phyloP scores from a whole-genome alignment of 1,284 basidiomycete genomes.

The Puccinia novopanici region DNA sequence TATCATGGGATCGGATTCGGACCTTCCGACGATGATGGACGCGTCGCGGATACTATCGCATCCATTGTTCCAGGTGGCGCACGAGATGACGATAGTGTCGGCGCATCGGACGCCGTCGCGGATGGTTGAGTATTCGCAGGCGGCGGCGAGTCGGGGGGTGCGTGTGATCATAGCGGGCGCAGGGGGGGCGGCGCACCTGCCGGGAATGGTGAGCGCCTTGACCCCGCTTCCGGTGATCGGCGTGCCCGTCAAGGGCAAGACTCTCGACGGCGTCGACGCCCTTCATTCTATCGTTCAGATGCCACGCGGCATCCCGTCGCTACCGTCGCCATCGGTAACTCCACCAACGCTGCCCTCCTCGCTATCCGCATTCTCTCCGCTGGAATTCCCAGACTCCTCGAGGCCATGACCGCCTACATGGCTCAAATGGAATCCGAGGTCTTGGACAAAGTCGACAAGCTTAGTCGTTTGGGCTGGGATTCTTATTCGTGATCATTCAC shows the following conservation, averaged over 20 bases:
- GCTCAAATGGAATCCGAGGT: conserved; percentile 78
- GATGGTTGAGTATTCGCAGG: conserved; percentile 78
- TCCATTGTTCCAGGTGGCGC: conserved; percentile 77
- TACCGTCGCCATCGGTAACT: conserved; percentile 95
- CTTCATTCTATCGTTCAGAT: conserved; percentile 98
- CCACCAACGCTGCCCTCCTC: conserved; percentile 87
- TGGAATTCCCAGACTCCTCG: conserved; percentile 70
- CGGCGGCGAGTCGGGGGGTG: conserved; percentile 73
- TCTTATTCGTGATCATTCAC: conserved; percentile 63
- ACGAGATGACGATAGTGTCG: conserved; percentile 92
- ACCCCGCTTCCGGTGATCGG: conserved; percentile 91
- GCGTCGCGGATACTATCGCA: conserved; percentile 74
- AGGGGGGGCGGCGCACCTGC: conserved; percentile 93
- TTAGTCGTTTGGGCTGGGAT: conserved; percentile 84
- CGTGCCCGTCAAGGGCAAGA: conserved; percentile 93
- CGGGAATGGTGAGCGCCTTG: conserved; percentile 96
- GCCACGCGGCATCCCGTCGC: conserved; percentile 98
- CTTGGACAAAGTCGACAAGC: conserved; percentile 74
- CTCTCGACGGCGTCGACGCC: conserved; percentile 92
- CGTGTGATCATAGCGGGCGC: conserved; percentile 88
- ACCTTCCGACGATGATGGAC: conserved; percentile 86
- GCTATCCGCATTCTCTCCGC: conserved; percentile 84
- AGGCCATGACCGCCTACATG: conserved; percentile 76
- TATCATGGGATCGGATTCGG: conserved; percentile 99
- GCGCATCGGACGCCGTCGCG: conserved; percentile 92